Conservation (phyloP, 345 rosid species). For the Populus simonii region DNA sequence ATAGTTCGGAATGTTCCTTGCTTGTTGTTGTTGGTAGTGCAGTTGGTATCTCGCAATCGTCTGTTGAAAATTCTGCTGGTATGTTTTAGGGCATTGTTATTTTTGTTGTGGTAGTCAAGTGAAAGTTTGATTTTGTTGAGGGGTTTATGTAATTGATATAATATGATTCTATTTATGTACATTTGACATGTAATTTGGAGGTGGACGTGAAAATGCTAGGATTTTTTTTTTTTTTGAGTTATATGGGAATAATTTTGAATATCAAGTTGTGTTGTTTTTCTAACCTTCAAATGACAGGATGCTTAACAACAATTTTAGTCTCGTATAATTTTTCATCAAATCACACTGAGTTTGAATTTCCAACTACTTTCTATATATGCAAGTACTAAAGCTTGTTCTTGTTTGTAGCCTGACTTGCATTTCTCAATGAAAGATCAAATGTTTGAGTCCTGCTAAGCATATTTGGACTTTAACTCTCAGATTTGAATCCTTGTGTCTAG, state of each 20-base stretch:
- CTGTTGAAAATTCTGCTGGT: constrained; percentile 62
- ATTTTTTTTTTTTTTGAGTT: neutral
- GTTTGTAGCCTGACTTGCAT: neutral
- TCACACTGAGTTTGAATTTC: neutral
- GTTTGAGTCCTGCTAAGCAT: neutral
- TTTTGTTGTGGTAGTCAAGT: neutral
- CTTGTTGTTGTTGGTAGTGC: constrained; percentile 58
- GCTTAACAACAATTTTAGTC: neutral
- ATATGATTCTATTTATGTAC: neutral
- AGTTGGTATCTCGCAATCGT: constrained; percentile 33
- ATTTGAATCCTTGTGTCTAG: neutral
- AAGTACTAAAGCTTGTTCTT: neutral
- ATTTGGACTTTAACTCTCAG: neutral
- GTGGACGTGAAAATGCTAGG: neutral
- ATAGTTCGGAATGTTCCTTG: constrained; percentile 56
- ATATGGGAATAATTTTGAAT: neutral
- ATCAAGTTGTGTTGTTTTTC: neutral
- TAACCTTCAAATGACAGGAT: neutral
- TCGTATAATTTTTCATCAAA: neutral
- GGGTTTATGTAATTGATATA: neutral
- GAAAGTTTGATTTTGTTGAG: neutral
- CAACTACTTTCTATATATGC: neutral
- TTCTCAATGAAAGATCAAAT: neutral
- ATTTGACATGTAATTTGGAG: neutral
- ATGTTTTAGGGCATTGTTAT: constrained; percentile 28